A percentile compares a stretch with the other conserved stretches of the same genome.
These are phyloP conservation scores for Crithidia sp. DNA, from an alignment of 208 protist genomes.

Conservation along the genomic window DNA sequence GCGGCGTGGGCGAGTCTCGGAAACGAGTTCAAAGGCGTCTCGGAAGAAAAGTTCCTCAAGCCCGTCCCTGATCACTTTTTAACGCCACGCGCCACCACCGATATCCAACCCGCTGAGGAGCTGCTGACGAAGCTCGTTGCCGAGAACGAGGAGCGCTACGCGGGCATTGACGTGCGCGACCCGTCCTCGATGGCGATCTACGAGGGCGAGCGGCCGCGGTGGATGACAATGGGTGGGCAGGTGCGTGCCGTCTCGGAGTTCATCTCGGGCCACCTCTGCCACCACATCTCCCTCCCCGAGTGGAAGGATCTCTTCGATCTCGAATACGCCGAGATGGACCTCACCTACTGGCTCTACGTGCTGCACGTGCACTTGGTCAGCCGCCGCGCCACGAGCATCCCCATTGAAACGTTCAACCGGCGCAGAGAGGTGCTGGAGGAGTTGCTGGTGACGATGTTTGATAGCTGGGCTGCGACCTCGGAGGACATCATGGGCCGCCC, in stretches of 20 bases:
- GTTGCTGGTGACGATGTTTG: slow-evolving; percentile 87
- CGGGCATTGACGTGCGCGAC: slow-evolving; percentile 83
- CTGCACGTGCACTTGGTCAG: slow-evolving; percentile 87
- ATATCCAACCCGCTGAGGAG: slow-evolving; percentile 69
- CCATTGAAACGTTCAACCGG: slow-evolving; percentile 87
- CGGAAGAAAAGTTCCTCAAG: slow-evolving; percentile 79
- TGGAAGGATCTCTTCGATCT: slow-evolving; percentile 88
- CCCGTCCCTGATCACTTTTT: slow-evolving; percentile 70
- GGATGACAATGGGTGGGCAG: slow-evolving; percentile 86
- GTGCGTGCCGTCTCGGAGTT: slow-evolving; percentile 88
- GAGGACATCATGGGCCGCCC: slow-evolving; percentile 90
- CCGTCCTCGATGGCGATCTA: slow-evolving; percentile 84
- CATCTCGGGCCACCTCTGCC: slow-evolving; percentile 88
- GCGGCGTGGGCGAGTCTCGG: slow-evolving; percentile 85
- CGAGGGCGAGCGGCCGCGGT: slow-evolving; percentile 77
- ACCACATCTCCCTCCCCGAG: slow-evolving; percentile 85
- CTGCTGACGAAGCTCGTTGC: slow-evolving; percentile 64
- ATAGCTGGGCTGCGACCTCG: slow-evolving; percentile 81
- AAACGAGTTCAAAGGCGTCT: slow-evolving; percentile 76
- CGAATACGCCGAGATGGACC: slow-evolving; percentile 89
- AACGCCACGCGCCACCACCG: slow-evolving; percentile 78
- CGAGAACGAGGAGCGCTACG: slow-evolving; percentile 77
- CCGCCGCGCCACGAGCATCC: slow-evolving; percentile 82
- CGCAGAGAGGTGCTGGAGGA: slow-evolving; percentile 90
- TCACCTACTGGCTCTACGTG: slow-evolving; percentile 91